Evolutionary conservation across 768 basidiomycete species (phyloP), one percentile per base, ranked within the genome.

Genomic region (Macrocybe gigantea): DNA sequence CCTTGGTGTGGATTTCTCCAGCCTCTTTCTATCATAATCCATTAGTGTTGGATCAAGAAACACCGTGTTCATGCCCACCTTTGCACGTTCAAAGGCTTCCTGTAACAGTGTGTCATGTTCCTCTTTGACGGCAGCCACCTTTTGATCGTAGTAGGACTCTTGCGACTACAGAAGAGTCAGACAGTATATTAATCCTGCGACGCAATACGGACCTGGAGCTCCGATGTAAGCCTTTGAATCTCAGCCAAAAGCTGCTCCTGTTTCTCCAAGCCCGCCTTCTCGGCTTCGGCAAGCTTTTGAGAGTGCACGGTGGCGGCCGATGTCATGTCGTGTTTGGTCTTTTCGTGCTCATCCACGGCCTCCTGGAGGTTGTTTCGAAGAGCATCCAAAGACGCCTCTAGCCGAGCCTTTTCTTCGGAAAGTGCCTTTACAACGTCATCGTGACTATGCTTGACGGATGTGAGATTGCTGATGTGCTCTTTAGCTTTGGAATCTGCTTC

Each of bases 81-180:
- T 91, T 12, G 88, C 88, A 40, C 78, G 80, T 50, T 85, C 78
- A 61, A 90, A 89, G 3, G 83, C 85, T 48, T 87, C 79, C 52
- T 82, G 69, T 12, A 90, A 66, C 38, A 80, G 70, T 43, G 67
- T 65, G 10, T 73, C 71, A 51, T 88, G 83, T 54, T 89, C 84
- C 12, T 69, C 74, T 56, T 82, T 82, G 36, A 88, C 78, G 11
- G 58, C 74, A 9, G 82, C 79, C 22, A 91, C 77, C 62, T 83
- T 85, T 6, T 72, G 70, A 58, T 74, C 69, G 60, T 90, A 90
- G 43, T 80, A 72, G 14, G 76, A 66, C 60, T 88, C 85, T 70
- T 89, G 80, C 42, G 70, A 69, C 90, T 91, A 56, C 35, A 36
- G 14, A 34, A 52, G 10, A 38, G 48, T 59, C 47, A 54, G 46